Percentiles rank a stretch among this genome's conserved stretches.
Evolutionary conservation across 306 rosid species (phyloP).

Genomic region (Glycine soja): DNA sequence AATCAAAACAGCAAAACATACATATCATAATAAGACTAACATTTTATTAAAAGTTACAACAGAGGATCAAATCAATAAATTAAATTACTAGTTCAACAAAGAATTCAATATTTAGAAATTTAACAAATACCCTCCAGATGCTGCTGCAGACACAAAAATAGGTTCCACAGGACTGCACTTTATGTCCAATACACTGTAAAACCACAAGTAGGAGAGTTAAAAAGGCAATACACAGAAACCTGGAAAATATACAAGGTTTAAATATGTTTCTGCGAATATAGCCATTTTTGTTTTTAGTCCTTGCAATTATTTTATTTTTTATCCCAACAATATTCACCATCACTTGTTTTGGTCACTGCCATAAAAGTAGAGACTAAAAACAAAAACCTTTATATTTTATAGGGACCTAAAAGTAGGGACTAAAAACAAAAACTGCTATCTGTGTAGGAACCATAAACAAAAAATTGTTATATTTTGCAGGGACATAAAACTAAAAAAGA

Average conservation of each 20-base stretch:
- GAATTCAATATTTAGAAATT: slow-evolving; percentile 29
- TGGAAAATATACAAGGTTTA: slow-evolving; percentile 11
- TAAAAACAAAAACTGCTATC: not conserved
- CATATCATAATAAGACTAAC: slow-evolving; percentile 10
- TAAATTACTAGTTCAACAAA: slow-evolving; percentile 21
- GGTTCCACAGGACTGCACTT: slow-evolving; percentile 98
- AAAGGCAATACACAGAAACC: slow-evolving; percentile 32
- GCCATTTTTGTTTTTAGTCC: not conserved
- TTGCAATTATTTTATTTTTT: not conserved
- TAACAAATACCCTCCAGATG: slow-evolving; percentile 80
- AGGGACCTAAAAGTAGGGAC: not conserved
- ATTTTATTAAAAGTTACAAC: slow-evolving; percentile 15
- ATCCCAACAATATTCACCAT: not conserved
- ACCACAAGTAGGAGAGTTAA: slow-evolving; percentile 37
- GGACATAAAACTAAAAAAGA: not conserved
- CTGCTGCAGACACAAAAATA: slow-evolving; percentile 93
- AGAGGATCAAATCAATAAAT: slow-evolving; percentile 29
- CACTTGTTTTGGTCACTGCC: not conserved
- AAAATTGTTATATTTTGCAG: not conserved
- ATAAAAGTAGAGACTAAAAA: not conserved
- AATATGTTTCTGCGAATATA: not conserved
- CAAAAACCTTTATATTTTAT: not conserved
- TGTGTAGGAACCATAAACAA: not conserved
- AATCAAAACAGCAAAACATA: slow-evolving; percentile 16
- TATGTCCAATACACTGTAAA: slow-evolving; percentile 87